phyloP scores from a whole-genome alignment of 768 basidiomycete species.

The Phallus indusiatus region DNA sequence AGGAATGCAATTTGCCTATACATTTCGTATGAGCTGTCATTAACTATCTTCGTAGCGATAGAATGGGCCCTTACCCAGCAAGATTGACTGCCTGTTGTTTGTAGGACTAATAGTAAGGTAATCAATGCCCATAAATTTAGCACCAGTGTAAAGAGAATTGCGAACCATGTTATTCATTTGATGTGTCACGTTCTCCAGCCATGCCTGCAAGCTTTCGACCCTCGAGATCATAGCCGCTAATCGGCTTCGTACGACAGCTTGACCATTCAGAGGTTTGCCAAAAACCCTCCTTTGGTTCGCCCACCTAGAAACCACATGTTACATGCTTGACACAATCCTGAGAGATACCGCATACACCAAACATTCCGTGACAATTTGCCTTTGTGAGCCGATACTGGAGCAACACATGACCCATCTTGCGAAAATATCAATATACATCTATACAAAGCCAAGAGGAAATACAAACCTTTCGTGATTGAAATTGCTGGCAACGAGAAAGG shows the following conservation, averaged over 20 bases:
- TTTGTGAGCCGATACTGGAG: slow-evolving; percentile 52
- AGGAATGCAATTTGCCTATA: slow-evolving; percentile 58
- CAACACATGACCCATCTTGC: slow-evolving; percentile 78
- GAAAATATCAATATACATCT: slow-evolving; percentile 4
- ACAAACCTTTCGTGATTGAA: slow-evolving; percentile 81
- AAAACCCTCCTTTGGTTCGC: slow-evolving; percentile 82
- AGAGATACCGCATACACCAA: slow-evolving; percentile 37
- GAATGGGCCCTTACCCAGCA: slow-evolving; percentile 53
- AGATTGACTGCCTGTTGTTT: slow-evolving; percentile 63
- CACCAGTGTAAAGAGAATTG: slow-evolving; percentile 5
- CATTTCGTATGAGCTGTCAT: not conserved
- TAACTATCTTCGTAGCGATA: slow-evolving; percentile 7
- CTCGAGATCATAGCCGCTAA: slow-evolving; percentile 85
- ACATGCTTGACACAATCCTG: not conserved
- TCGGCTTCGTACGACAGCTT: slow-evolving; percentile 83
- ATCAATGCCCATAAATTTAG: slow-evolving; percentile 16
- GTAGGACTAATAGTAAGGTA: slow-evolving; percentile 36
- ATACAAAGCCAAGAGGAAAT: not conserved
- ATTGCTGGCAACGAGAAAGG: slow-evolving; percentile 38
- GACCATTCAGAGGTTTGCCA: slow-evolving; percentile 75
- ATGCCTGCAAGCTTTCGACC: slow-evolving; percentile 71
- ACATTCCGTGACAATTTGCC: slow-evolving; percentile 72
- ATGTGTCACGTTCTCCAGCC: slow-evolving; percentile 80
- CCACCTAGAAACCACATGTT: slow-evolving; percentile 43
- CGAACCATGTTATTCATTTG: slow-evolving; percentile 79